A percentile compares a stretch with the other conserved stretches of the same genome.
phyloP scores from a whole-genome alignment of 169 alveolate species.

The Eimeria sp. region DNA sequence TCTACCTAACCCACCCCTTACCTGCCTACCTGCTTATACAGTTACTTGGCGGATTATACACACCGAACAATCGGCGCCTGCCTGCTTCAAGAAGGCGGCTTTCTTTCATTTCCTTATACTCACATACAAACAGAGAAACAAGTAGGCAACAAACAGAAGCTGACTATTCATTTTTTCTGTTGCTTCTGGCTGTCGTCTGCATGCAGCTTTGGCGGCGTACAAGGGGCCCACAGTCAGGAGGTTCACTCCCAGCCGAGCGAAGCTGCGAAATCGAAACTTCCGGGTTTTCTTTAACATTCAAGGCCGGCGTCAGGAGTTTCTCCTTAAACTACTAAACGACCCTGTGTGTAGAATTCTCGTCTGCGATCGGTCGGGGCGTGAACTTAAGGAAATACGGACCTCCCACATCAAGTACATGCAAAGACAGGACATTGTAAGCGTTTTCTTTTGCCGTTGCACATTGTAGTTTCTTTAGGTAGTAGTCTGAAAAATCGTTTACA shows the following conservation, averaged over 20 bases:
- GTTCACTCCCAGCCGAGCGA: slow-evolving; percentile 82
- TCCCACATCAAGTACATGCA: slow-evolving; percentile 52
- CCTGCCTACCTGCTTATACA: not conserved
- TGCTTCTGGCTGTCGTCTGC: not conserved
- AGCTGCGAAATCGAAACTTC: slow-evolving; percentile 78
- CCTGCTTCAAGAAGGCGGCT: no score
- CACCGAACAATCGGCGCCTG: no score
- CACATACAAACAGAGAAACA: no score
- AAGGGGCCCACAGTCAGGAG: slow-evolving; percentile 74
- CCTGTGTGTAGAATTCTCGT: slow-evolving; percentile 70
- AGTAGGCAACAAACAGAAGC: not conserved
- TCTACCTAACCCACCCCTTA: not conserved
- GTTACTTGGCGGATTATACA: not conserved
- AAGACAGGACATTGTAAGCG: slow-evolving; percentile 60
- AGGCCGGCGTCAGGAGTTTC: slow-evolving; percentile 49
- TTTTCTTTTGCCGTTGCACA: not conserved
- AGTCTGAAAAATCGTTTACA: no score
- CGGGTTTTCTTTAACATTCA: slow-evolving; percentile 26
- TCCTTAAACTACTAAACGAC: slow-evolving; percentile 70
- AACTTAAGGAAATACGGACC: slow-evolving; percentile 74
- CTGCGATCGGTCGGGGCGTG: slow-evolving; percentile 70
- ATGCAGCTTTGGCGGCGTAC: slow-evolving; percentile 39
- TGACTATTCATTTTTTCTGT: not conserved
- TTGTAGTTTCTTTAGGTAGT: no score
- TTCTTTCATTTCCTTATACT: no score